Evolutionary conservation across 202 grass and related monocot species (phyloP).

Genomic region (Cymbopogon flexuosus): DNA sequence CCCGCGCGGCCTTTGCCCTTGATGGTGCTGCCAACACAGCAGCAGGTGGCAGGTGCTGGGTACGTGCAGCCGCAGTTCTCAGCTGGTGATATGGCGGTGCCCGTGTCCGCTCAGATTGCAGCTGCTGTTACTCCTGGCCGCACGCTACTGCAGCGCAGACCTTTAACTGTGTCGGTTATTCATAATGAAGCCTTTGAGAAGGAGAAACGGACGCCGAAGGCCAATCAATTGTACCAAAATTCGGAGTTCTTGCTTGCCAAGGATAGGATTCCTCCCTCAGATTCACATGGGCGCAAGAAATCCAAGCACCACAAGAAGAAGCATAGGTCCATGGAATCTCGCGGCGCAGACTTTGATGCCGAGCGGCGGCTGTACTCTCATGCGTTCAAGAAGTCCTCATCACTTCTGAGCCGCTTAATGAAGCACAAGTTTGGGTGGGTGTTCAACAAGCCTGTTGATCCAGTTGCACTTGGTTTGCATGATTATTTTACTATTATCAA

Average conservation of each 20-base stretch:
- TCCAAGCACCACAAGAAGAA: constrained; percentile 80
- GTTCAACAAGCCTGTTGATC: constrained; percentile 86
- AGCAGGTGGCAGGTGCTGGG: constrained; percentile 22
- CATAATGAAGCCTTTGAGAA: constrained; percentile 65
- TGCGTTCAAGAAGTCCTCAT: constrained; percentile 67
- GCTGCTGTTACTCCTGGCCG: not conserved
- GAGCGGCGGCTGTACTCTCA: constrained; percentile 54
- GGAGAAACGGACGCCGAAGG: constrained; percentile 83
- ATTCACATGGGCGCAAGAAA: constrained; percentile 62
- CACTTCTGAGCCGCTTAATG: constrained; percentile 76
- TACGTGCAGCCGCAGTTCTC: constrained; percentile 61
- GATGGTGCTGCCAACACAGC: constrained; percentile 8
- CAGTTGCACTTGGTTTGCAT: constrained; percentile 64
- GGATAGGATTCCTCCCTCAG: constrained; percentile 67
- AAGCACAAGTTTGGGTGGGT: constrained; percentile 96
- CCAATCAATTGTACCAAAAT: constrained; percentile 70
- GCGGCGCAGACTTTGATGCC: constrained; percentile 27
- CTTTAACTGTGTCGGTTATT: constrained; percentile 53
- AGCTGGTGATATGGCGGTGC: constrained; percentile 40
- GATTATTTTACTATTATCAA: constrained; percentile 86
- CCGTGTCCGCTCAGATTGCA: constrained; percentile 38
- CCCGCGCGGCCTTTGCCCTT: constrained; percentile 12
- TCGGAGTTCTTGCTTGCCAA: constrained; percentile 86
- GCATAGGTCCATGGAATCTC: constrained; percentile 27
- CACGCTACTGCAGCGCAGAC: constrained; percentile 25